Evolutionary conservation across 768 basidiomycete genomes (phyloP), one percentile per base, ranked within the genome.

Genomic region (Lactifluus hygrophoroides): DNA sequence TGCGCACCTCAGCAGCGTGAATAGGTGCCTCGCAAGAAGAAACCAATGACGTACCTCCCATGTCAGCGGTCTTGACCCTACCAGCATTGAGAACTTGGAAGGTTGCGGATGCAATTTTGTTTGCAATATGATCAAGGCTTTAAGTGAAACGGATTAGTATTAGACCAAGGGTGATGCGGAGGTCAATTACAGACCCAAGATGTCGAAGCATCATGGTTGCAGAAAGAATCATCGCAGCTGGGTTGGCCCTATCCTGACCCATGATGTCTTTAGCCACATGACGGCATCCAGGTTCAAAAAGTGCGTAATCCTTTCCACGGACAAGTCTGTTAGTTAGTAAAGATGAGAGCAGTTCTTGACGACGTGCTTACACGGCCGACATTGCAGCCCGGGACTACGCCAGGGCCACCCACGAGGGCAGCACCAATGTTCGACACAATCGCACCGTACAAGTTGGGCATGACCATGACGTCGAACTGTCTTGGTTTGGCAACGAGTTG

Each of bases 381-480:
- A 72, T 98, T 98, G 77, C 94, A 95, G 17, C 96, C 96, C 9
- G 96, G 94, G 23, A 98, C 95, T 66, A 98, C 85, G 69, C 96
- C 96, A 38, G 95, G 96, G 40, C 96, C 96, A 69, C 96, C 96
- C 40, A 99, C 95, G 21, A 99, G 87, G 21, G 95, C 96, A 60
- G 96, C 94, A 67, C 96, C 95, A 62, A 99, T 97, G 79, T 99
- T 97, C 64, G 91, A 94, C 59, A 94, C 87, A 67, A 98, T 98
- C 65, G 92, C 94, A 58, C 95, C 95, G 74, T 98, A 98, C 72
- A 90, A 71, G 74, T 95, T 94, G 56, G 92, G 94, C 91, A 95
- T 96, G 69, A 98, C 96, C 94, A 99, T 96, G 61, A 98, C 95
- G 69, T 99, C 96, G 69, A 99, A 99, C 71, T 99, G 96, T 64